Base-by-base conservation (phyloP, 768 basidiomycete genomes). In the Leccinellum rugosiceps region DNA sequence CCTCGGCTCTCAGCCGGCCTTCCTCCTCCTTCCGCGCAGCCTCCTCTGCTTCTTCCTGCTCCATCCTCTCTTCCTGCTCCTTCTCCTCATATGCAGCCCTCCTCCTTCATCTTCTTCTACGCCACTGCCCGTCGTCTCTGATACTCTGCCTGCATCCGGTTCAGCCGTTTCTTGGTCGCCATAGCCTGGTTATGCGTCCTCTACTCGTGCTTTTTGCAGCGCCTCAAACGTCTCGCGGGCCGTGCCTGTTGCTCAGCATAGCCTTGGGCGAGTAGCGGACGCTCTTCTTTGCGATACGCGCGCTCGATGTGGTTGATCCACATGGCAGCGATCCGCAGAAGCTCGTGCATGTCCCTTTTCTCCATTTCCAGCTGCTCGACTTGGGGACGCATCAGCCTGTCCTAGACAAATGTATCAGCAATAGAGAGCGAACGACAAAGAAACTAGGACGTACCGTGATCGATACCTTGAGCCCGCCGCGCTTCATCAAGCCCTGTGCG, bases 351-450 rank as follows among this genome's bases (percentile, higher is more conserved):
- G 63, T 94, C 90, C 65, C 85, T 88, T 80, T 95, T 96, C 76
- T 98, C 95, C 76, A 95, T 97, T 77, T 97, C 96, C 46, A 98
- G 80, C 68, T 98, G 94, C 63, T 93, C 87, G 34, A 97, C 94
- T 71, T 96, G 94, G 63, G 97, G 83, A 30, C 82, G 83, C 72
- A 98, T 88, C 60, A 98, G 83, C 47, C 85, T 84, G 65, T 91
- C 88, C 10, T 94, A 94, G 71, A 94, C 92, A 59, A 91, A 78
- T 6, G 2, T 14, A 19, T 53, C 47, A 55, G 53, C 25, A 8
- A 28, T 9, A 1, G n/a, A 5, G 19, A 17, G n/a, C n/a, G 31
- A 38, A n/a, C 38, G 19, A 6, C 6, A 19, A 43, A 17, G 2
- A 17, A 9, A 31, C 15, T 28, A 13, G 11, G 17, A 77, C 84